Evolutionary conservation across 768 basidiomycete genomes (phyloP).

Genomic region (Pleurotus tuoliensis): DNA sequence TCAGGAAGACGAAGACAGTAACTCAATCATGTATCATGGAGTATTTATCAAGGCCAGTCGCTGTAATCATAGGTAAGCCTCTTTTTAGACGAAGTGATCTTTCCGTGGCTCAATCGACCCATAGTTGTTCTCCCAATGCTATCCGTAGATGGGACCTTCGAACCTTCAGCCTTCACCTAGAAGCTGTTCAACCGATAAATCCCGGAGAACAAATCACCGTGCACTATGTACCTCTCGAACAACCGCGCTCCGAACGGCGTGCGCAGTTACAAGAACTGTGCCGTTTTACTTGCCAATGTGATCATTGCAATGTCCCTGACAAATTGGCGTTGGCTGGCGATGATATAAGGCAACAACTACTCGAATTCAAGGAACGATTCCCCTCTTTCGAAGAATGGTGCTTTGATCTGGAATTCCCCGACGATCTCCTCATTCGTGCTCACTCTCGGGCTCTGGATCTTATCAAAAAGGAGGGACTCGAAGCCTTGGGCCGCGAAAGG

Average conservation of each 20-base stretch:
- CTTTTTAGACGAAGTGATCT: background rate
- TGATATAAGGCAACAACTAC: slow-evolving; percentile 22
- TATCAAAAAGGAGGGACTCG: slow-evolving; percentile 30
- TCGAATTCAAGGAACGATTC: slow-evolving; percentile 19
- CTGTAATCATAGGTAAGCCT: slow-evolving; percentile 37
- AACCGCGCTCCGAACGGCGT: slow-evolving; percentile 18
- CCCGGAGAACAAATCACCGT: slow-evolving; percentile 35
- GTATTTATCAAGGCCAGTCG: slow-evolving; percentile 32
- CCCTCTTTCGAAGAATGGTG: slow-evolving; percentile 34
- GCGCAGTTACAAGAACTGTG: slow-evolving; percentile 19
- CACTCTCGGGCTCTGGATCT: slow-evolving; percentile 26
- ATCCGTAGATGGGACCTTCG: slow-evolving; percentile 31
- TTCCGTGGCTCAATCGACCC: background rate
- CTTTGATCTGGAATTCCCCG: slow-evolving; percentile 19
- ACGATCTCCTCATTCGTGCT: slow-evolving; percentile 25
- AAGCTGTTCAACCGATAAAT: slow-evolving; percentile 29
- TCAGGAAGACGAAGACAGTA: slow-evolving; percentile 17
- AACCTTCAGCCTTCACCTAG: slow-evolving; percentile 27
- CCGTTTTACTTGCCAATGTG: slow-evolving; percentile 30
- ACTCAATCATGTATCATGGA: slow-evolving; percentile 27
- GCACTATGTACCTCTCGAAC: slow-evolving; percentile 24
- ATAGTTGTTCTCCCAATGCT: slow-evolving; percentile 38
- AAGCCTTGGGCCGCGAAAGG: slow-evolving; percentile 17
- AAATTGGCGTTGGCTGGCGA: slow-evolving; percentile 20
- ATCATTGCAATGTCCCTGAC: slow-evolving; percentile 18